Evolutionary conservation across 768 basidiomycete genomes (phyloP), one percentile per base, ranked within the genome.

Genomic region (Cystobasidium ongulense): DNA sequence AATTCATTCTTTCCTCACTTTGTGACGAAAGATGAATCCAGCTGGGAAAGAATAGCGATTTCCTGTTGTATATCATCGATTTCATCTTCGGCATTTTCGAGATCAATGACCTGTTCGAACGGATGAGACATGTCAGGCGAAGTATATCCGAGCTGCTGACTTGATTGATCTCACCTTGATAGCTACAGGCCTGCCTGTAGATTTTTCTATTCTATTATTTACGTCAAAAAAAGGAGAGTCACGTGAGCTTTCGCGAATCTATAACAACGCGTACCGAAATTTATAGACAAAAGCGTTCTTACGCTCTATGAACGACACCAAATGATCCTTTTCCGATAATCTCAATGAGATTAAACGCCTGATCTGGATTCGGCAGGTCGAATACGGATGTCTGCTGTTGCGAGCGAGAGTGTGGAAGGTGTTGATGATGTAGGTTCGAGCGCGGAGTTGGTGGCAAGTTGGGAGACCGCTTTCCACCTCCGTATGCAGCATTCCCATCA

Each of bases 41-140:
- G 82, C 80, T 97, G 94, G 7, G 91, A 92, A 17, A 99, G 86
- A 75, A 99, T 98, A 82, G 96, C 92, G 71, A 99, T 98, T 82
- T 99, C 96, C 81, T 96, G 92, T 79, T 98, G 92, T 74, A 99
- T 98, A 83, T 98, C 96, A 81, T 98, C 96, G 80, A 98, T 97
- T 84, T 99, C 96, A 80, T 99, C 96, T 82, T 98, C 96, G 64
- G 96, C 96, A 80, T 91, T 92, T 82, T 99, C 96, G 36, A 99
- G 87, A 84, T 98, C 94, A 81, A 99, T 98, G 78, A 98, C 95
- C 76, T 78, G n/a, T 57, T 17, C 1, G 0, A 25, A n/a, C 15
- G 57, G 23, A 21, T 5, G 13, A 27, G 15, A 29, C 1, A 11
- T 35, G 8, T 35, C 25, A 46, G 63, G 29, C 63, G 18, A n/a